Base-by-base conservation (phyloP, 176 grass and related monocot species). In the Oryza longistaminata region DNA sequence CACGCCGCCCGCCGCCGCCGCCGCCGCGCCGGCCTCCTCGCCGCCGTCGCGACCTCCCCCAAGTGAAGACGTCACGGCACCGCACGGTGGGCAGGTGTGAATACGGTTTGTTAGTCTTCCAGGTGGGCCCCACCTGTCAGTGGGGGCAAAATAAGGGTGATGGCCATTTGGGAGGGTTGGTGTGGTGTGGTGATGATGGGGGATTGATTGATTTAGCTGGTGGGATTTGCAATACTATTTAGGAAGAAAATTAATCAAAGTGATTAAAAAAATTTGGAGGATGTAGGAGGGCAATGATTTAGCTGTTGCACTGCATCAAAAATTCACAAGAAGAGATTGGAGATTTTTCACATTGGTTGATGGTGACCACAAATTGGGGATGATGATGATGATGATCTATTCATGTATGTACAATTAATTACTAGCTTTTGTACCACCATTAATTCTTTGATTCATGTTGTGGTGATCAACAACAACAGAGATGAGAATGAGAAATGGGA, bases 101-200 rank as follows among this genome's bases (percentile, higher is more conserved):
- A 90, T 81, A 90, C 35, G 87, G 64, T 19, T 2, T 27, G 15
- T 2, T 27, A 27, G 42, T 25, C n/a, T 33, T 22, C 74, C 29
- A 1, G 0, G 1, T 0, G 21, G 66, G 84, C 16, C 73, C 78
- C 84, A 62, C 68, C 16, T 86, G 88, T 34, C 79, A 48, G 78
- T 25, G 61, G 17, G 17, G 17, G 2, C 19, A 22, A 35, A 35
- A 55, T 68, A 62, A 72, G 50, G 22, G 22, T 69, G 76, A 16
- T 11, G 29, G 21, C 64, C 43, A 27, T 45, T 74, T 49, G 19
- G 60, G 60, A 34, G 52, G 85, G 42, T 83, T 86, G 55, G 55
- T 17, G 15, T 35, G 34, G 35, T 5, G 35, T 37, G 35, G 0
- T 86, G 19, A 55, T 17, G 78, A 75, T 52, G 33, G 24, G 71